Base-by-base conservation (phyloP, 495 filamentous ascomycete species). In the Penicillium antarcticum region DNA sequence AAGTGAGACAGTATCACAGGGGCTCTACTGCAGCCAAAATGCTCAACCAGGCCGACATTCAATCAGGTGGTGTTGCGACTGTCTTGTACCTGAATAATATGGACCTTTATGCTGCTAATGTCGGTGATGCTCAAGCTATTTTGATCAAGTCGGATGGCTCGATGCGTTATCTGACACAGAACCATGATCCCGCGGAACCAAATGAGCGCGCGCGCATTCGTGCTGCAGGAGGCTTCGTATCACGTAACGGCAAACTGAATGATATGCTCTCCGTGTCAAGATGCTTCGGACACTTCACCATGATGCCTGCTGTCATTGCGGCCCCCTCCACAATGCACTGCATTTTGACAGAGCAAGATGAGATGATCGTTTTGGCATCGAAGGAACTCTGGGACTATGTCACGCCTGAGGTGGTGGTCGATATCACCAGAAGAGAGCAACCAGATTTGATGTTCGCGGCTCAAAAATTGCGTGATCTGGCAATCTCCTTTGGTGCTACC, bases 301-400 rank as follows among this genome's bases (percentile, higher is more conserved):
- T 92, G 66, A 94, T 95, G 81, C 94, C 94, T 9, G 84, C 89
- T 21, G 86, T 99, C 39, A 92, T 95, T 67, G 92, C 94, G 5
- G 89, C 92, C 10, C 94, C 94, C 4, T 76, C 94, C 57, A 87
- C 96, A 35, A 79, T 81, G 52, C 87, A 92, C 45, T 71, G 89
- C 32, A 87, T 79, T 5, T 78, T 99, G 56, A 86, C 83, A 12
- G 92, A 97, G 45, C 87, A 91, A 53, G 95, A 99, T 65, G 94
- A 97, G 64, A 89, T 92, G 75, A 83, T 99, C 26, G 74, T 99
- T 37, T 80, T 99, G 42, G 94, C 91, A 4, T 96, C 91, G 9
- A 86, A 81, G 45, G 94, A 97, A 59, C 74, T 99, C 7, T 99
- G 94, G 94, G 91, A 97, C 41, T 95, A 88, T 65, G 77, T 99